These are phyloP conservation scores for Parastagonospora nodorum DNA, from an alignment of 2,329 filamentous ascomycete genomes.

Conservation along the genomic window DNA sequence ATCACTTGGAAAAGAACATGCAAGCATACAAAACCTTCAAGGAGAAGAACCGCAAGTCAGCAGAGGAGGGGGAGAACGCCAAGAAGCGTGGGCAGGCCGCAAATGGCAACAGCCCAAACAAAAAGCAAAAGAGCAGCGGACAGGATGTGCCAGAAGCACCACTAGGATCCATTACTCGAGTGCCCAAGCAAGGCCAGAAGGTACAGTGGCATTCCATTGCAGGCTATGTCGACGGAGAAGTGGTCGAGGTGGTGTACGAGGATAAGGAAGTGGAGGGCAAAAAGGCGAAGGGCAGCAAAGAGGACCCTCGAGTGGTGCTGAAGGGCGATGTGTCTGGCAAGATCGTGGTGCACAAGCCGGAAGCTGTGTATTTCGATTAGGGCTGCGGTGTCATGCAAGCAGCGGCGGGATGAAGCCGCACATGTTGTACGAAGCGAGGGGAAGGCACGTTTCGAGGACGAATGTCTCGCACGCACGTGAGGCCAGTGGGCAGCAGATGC, in stretches of 20 bases:
- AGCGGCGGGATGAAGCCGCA: not conserved
- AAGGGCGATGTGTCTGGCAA: slow-evolving; percentile 48
- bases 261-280: slow-evolving; percentile 51
- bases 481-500: too few species aligned
- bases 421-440: slow-evolving; percentile 1
- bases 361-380: slow-evolving; percentile 51
- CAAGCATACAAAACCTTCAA: slow-evolving; percentile 37
- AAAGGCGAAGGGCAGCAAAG: slow-evolving; percentile 48
- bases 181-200: slow-evolving; percentile 50
- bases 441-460: not conserved
- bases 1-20: slow-evolving; percentile 29
- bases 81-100: slow-evolving; percentile 35
- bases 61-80: slow-evolving; percentile 10
- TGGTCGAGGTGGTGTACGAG: slow-evolving; percentile 49
- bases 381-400: not conserved
- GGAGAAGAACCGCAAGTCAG: slow-evolving; percentile 14
- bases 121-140: slow-evolving; percentile 43
- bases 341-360: slow-evolving; percentile 51
- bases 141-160: slow-evolving; percentile 22
- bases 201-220: slow-evolving; percentile 50
- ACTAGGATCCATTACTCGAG: slow-evolving; percentile 43
- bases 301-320: slow-evolving; percentile 51
- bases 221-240: slow-evolving; percentile 49
- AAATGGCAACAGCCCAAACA: slow-evolving; percentile 24
- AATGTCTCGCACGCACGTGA: too few species aligned